Conservation (phyloP, 495 filamentous ascomycete species). For the Glonium stellatum region DNA sequence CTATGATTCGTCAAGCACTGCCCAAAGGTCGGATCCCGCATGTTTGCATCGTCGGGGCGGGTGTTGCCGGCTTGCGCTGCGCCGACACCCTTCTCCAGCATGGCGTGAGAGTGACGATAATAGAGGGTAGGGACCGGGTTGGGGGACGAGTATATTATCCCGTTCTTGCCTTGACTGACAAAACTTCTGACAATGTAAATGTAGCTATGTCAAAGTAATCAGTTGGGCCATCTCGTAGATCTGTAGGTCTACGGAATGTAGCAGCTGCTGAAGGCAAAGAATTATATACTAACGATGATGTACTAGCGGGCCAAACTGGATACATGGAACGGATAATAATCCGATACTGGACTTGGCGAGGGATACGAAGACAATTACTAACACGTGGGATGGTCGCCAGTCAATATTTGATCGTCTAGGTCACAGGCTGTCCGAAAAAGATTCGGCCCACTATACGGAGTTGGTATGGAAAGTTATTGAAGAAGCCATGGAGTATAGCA, state of each 20-base stretch:
- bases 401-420: constrained; percentile 60
- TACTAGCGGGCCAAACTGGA: constrained; percentile 83
- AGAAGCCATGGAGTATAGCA: constrained; percentile 74
- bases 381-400: constrained; percentile 51
- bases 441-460: constrained; percentile 49
- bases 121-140: constrained; percentile 76
- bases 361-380: constrained; percentile 54
- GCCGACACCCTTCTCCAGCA: constrained; percentile 73
- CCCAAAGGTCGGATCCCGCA: constrained; percentile 36
- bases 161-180: constrained; percentile 9
- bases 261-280: not conserved
- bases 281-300: constrained; percentile 11
- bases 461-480: constrained; percentile 74
- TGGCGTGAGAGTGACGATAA: constrained; percentile 73
- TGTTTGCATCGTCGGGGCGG: constrained; percentile 77
- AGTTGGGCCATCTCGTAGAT: constrained; percentile 42
- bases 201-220: constrained; percentile 28
- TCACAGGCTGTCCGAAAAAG: constrained; percentile 44
- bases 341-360: constrained; percentile 75
- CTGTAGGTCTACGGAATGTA: constrained; percentile 39
- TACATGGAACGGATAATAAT: constrained; percentile 80
- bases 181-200: constrained; percentile 8
- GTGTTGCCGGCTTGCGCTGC: constrained; percentile 78
- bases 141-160: constrained; percentile 65
- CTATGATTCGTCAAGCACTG: constrained; percentile 15